Base-by-base conservation (phyloP, 768 basidiomycete species). In the Leccinum arenicola region DNA sequence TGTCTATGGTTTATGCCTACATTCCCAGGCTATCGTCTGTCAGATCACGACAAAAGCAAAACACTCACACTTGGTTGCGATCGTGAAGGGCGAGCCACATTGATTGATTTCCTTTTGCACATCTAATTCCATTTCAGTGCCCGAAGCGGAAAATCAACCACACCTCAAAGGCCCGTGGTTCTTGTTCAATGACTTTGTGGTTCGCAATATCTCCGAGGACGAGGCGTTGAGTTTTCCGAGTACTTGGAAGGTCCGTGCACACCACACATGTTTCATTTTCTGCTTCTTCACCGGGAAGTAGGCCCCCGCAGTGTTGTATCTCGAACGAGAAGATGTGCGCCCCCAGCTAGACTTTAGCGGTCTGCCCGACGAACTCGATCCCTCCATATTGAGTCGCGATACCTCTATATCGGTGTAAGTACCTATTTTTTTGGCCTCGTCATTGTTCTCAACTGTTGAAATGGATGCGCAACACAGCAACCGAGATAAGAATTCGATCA, bases 161-260 rank as follows among this genome's bases (percentile, higher is more conserved):
- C 73, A 77, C 54, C 64, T 63, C 19, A 66, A 64, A 23, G 86
- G 84, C 55, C 84, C 85, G 1, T 99, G 97, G 97, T 89, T 89
- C 66, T 73, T 98, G 56, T 98, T 98, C 84, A 99, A 99, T 68
- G 97, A 99, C 68, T 99, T 99, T 68, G 80, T 87, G 1, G 97
- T 99, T 12, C 80, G 80, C 51, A 91, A 91, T 57, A 84, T 98
- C 31, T 77, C 88, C 2, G 91, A 96, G 73, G 82, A 86, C 35
- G 95, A 98, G 65, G 96, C 92, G 1, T 74, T 98, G 59, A 87
- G 88, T 66, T 95, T 97, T 68, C 85, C 89, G 9, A 86, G 81
- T n/a, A 80, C 78, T 50, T 99, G 96, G 96, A 99, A 99, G 84
- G 95, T 90, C 29, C 31, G 81, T 64, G n/a, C 9, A 12, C 31